Evolutionary conservation across 352 stramenopile genomes (phyloP).

Genomic region (Pythium rishiriense): DNA sequence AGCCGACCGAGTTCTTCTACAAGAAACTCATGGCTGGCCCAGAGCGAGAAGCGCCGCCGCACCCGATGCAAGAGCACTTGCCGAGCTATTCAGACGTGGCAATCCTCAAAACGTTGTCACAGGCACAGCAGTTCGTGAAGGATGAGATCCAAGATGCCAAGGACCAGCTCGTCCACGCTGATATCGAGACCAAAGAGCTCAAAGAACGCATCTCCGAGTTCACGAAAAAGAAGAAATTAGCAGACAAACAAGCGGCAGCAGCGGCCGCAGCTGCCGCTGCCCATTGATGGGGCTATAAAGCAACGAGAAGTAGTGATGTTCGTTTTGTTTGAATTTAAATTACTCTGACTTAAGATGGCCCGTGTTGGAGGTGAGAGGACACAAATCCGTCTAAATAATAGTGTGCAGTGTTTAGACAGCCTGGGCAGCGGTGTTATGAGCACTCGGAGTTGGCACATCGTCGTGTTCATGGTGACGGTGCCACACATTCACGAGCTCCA

Average conservation of each 20-base stretch:
- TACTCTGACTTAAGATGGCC: constrained; percentile 18
- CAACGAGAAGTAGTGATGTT: constrained; percentile 5
- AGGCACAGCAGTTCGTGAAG: constrained; percentile 82
- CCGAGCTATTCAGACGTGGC: constrained; percentile 87
- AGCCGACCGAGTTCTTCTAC: constrained; percentile 96
- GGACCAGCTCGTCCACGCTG: constrained; percentile 56
- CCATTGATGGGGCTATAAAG: constrained; percentile 3
- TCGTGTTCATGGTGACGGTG: constrained; percentile 45
- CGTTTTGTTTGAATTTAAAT: constrained; percentile 24
- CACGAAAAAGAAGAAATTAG: constrained; percentile 76
- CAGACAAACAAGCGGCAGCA: constrained; percentile 46
- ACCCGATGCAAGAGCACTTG: constrained; percentile 84
- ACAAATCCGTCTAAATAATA: constrained; percentile 26
- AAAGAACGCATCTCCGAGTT: constrained; percentile 74
- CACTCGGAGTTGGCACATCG: constrained; percentile 19
- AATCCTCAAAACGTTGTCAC: constrained; percentile 82
- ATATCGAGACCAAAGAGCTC: constrained; percentile 76
- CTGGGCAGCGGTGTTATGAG: constrained; percentile 25
- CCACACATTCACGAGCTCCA: constrained; percentile 76
- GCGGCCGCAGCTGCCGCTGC: constrained; percentile 9
- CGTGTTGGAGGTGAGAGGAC: background rate
- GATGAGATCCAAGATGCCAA: constrained; percentile 76
- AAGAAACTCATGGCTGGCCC: constrained; percentile 85
- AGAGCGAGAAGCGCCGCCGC: constrained; percentile 61
- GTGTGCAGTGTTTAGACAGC: constrained; percentile 26